A percentile compares a stretch with the other conserved stretches of the same genome.
phyloP scores from a whole-genome alignment of 805 yeast species.

The Citeromyces matritensis region DNA sequence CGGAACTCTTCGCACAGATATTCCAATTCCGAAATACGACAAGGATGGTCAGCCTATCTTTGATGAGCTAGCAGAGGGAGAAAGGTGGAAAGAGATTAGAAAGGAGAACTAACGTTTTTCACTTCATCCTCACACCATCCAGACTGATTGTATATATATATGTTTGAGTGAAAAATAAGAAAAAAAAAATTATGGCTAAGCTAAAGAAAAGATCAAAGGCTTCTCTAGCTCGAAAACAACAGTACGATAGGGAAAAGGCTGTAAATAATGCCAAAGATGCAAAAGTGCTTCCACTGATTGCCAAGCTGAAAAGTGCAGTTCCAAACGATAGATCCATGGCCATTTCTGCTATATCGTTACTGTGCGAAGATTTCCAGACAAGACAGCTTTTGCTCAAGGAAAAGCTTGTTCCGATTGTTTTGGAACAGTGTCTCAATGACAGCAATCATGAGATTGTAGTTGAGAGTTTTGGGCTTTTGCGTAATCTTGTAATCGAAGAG shows the following conservation, averaged over 20 bases:
- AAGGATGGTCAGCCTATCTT: conserved; percentile 21
- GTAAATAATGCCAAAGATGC: not conserved
- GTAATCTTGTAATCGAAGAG: conserved; percentile 73
- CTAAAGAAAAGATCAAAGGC: conserved; percentile 52
- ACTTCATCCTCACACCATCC: not conserved
- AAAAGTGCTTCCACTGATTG: conserved; percentile 53
- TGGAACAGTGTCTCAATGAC: conserved; percentile 56
- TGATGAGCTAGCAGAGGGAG: conserved; percentile 8
- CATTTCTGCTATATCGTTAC: conserved; percentile 50
- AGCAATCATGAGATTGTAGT: conserved; percentile 61
- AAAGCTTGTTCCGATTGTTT: conserved; percentile 43
- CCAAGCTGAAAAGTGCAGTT: conserved; percentile 34
- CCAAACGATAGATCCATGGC: conserved; percentile 73
- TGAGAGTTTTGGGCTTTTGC: conserved; percentile 66
- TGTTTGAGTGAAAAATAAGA: not conserved
- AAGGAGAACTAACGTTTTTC: not conserved
- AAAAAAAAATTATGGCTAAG: conserved; percentile 41
- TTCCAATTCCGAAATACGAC: conserved; percentile 38
- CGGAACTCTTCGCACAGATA: conserved; percentile 47
- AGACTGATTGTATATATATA: not conserved
- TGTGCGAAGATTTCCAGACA: conserved; percentile 54
- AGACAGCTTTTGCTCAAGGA: conserved; percentile 57
- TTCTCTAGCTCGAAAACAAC: conserved; percentile 11
- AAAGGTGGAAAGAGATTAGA: conserved; percentile 8
- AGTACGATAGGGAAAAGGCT: not conserved